Conservation (phyloP, 2,329 filamentous ascomycete genomes). For the Ascochyta koolunga region DNA sequence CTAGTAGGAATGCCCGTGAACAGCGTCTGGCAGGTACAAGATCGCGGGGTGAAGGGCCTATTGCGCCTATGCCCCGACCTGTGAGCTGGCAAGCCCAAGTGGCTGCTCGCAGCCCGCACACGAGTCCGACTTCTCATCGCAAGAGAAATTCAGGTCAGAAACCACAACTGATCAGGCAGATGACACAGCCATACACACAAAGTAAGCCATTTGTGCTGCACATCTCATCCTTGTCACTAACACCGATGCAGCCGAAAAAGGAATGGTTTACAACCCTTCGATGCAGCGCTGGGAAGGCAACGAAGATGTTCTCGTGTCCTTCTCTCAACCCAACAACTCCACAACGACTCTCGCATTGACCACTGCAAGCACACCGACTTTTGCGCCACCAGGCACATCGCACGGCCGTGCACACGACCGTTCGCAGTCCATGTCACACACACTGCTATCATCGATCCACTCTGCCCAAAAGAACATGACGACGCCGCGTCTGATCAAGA, state of each 20-base stretch:
- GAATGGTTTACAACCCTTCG: constrained; percentile 92
- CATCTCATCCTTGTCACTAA: constrained; percentile 15
- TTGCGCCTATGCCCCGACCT: constrained; percentile 54
- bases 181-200: constrained; percentile 78
- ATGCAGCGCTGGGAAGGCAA: constrained; percentile 96
- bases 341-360: constrained; percentile 49
- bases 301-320: constrained; percentile 80
- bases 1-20: constrained; percentile 68
- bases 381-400: constrained; percentile 41
- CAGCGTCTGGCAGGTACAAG: constrained; percentile 58
- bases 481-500: constrained; percentile 39
- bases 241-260: constrained; percentile 72
- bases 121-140: constrained; percentile 56
- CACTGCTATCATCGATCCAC: constrained; percentile 39
- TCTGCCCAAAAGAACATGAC: constrained; percentile 50
- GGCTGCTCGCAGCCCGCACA: constrained; percentile 57
- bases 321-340: constrained; percentile 63
- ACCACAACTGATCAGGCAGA: constrained; percentile 87
- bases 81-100: constrained; percentile 67
- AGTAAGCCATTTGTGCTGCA: constrained; percentile 61
- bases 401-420: constrained; percentile 41
- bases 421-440: constrained; percentile 53
- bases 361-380: constrained; percentile 49
- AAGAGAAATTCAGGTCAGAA: constrained; percentile 66
- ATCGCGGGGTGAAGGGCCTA: constrained; percentile 55